Percentiles rank a stretch among this genome's conserved stretches.
phyloP scores from a whole-genome alignment of 2,329 filamentous ascomycete species.

The Fusarium humuli region DNA sequence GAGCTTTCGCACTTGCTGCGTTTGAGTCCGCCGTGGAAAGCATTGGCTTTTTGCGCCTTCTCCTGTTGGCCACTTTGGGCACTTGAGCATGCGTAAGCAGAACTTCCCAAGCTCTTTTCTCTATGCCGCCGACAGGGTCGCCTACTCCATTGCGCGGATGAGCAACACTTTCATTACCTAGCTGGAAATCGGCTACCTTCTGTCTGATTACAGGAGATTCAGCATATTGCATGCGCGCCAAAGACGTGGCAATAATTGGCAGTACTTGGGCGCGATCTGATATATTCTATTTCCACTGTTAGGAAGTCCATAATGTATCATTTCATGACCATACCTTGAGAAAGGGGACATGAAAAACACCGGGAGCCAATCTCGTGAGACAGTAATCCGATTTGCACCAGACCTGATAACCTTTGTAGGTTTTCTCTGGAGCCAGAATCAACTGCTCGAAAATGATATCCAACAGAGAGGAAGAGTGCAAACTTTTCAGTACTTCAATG shows the following conservation, averaged over 20 bases:
- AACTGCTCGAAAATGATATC: constrained; percentile 44
- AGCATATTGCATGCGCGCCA: constrained; percentile 50
- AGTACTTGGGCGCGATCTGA: constrained; percentile 45
- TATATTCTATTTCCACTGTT: constrained; percentile 40
- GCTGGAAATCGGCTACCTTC: constrained; percentile 38
- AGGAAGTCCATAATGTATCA: neutral
- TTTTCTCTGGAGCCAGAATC: constrained; percentile 43
- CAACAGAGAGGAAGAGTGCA: constrained; percentile 23
- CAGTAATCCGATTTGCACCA: constrained; percentile 32
- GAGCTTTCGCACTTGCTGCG: neutral
- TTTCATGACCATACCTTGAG: constrained; percentile 46
- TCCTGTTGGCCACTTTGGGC: constrained; percentile 17
- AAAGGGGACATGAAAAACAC: constrained; percentile 53
- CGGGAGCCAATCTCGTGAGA: constrained; percentile 49
- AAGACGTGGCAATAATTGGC: constrained; percentile 47
- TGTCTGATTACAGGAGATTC: constrained; percentile 52
- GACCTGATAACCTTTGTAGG: constrained; percentile 39
- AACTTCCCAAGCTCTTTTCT: constrained; percentile 43
- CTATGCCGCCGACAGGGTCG: constrained; percentile 16
- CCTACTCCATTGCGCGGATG: neutral
- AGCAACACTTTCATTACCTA: neutral
- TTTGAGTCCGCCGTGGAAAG: neutral
- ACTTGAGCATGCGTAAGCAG: constrained; percentile 36
- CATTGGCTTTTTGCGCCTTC: neutral
- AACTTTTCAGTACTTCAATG: constrained; percentile 11